Evolutionary conservation across 2,329 filamentous ascomycete genomes (phyloP), one percentile per base, ranked within the genome.

Genomic region (Sphaerulina musiva): DNA sequence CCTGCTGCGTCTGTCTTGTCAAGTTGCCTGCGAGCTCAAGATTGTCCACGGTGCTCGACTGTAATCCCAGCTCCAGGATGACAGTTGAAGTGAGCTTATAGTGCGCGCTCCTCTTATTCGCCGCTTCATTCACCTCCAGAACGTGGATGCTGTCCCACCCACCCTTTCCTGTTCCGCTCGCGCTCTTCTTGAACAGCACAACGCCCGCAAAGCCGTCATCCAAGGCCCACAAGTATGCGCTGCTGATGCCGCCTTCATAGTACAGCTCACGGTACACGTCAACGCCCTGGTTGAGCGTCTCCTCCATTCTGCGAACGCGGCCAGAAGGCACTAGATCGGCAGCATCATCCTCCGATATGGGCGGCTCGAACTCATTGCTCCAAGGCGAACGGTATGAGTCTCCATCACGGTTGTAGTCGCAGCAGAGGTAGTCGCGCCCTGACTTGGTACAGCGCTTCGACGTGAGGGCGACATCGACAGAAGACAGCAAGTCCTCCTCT

Each of bases 81-180:
- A 98, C 92, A 4, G 93, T 98, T 62, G 88, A 95, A 0, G 93
- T 98, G 61, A 98, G 84, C 74, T 96, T 95, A 80, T 98, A 98
- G 75, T 96, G 92, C 56, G 90, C 91, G 62, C 84, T 88, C 60
- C 93, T 86, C 62, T 89, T 90, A 62, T 90, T 86, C 32, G 67
- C 65, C 34, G 66, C 63, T 71, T 98, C 93, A 66, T 89, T 89
- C 56, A 92, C 90, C 72, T 98, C 93, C 71, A 98, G 95, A 62
- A 98, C 93, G 76, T 98, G 93, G 70, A 98, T 97, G 62, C 89
- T 95, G 75, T 98, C 93, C 93, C 93, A 98, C 52, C 89, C 85
- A 3, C 66, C 66, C 51, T 65, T 66, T 4, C 64, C 64, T 0
- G 47, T 50, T 2, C 56, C 57, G n/a, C 55, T 56, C 12, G 64